A percentile compares a stretch with the other conserved stretches of the same genome.
Conservation (phyloP, 805 yeast genomes). For the Kazachstania viticola region DNA sequence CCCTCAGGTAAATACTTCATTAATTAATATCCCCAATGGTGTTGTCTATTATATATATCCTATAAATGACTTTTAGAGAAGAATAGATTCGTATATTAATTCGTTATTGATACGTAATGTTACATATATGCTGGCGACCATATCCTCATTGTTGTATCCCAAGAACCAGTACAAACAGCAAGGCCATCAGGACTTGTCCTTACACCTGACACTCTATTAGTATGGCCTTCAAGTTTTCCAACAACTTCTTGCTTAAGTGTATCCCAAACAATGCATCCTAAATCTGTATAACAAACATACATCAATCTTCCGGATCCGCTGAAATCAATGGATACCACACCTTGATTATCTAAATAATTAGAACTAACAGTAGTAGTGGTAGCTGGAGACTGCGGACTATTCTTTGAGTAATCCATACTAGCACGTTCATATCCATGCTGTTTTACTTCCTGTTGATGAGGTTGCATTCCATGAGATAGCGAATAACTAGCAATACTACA, state of each 20-base stretch:
- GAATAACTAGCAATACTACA: conserved; percentile 48
- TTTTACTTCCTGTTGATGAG: conserved; percentile 5
- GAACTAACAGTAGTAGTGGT: conserved; percentile 10
- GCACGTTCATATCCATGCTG: conserved; percentile 14
- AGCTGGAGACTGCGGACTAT: conserved; percentile 13
- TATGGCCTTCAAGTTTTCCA: conserved; percentile 56
- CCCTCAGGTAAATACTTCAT: no score
- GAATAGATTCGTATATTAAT: no score
- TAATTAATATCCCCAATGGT: no score
- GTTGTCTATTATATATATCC: no score
- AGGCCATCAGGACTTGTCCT: conserved; percentile 61
- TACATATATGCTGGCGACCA: conserved; percentile 38
- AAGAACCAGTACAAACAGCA: conserved; percentile 67
- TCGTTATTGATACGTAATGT: neutral
- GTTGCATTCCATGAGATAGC: conserved; percentile 11
- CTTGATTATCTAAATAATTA: conserved; percentile 43
- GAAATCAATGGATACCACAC: conserved; percentile 61
- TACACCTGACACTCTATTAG: conserved; percentile 50
- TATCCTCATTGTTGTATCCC: conserved; percentile 64
- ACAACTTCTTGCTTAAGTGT: conserved; percentile 50
- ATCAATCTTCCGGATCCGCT: conserved; percentile 64
- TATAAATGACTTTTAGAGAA: no score
- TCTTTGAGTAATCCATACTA: conserved; percentile 14
- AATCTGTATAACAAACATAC: conserved; percentile 66
- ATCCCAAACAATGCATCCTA: conserved; percentile 73